A percentile compares a stretch with the other conserved stretches of the same genome.
Conservation (phyloP, 2,329 filamentous ascomycete genomes). For the Neonectria sp. region DNA sequence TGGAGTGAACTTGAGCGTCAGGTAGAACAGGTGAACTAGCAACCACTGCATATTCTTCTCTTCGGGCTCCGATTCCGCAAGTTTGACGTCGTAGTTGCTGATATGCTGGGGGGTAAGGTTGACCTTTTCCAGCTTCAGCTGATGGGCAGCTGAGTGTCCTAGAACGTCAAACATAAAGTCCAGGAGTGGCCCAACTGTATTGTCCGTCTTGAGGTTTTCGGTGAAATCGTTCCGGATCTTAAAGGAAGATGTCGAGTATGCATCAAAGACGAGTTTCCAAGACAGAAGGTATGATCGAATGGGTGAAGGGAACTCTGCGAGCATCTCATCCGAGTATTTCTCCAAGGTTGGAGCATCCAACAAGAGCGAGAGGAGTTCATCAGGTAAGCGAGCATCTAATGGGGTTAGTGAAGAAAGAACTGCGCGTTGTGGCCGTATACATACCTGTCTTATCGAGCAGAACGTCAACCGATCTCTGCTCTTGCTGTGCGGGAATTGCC, state of each 20-base stretch:
- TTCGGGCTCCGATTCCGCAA: slow-evolving; percentile 70
- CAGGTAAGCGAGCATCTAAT: slow-evolving; percentile 79
- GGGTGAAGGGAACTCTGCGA: slow-evolving; percentile 77
- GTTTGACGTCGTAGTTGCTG: slow-evolving; percentile 65
- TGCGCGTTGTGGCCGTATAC: background rate
- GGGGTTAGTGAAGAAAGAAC: slow-evolving; percentile 24
- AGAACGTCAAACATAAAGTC: slow-evolving; percentile 89
- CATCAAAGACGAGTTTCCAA: slow-evolving; percentile 92
- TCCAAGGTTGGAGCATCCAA: slow-evolving; percentile 82
- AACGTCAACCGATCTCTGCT: slow-evolving; percentile 85
- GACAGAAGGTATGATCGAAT: slow-evolving; percentile 88
- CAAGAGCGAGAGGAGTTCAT: slow-evolving; percentile 87
- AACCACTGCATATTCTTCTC: slow-evolving; percentile 87
- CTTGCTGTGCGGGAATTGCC: slow-evolving; percentile 83
- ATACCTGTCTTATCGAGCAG: slow-evolving; percentile 77
- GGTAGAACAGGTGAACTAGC: slow-evolving; percentile 88
- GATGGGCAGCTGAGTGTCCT: slow-evolving; percentile 81
- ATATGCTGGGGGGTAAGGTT: slow-evolving; percentile 73
- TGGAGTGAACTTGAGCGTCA: slow-evolving; percentile 82
- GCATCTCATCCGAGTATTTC: slow-evolving; percentile 75
- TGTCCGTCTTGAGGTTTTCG: slow-evolving; percentile 82
- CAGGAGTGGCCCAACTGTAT: slow-evolving; percentile 78
- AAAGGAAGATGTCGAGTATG: slow-evolving; percentile 83
- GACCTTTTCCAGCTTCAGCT: slow-evolving; percentile 80
- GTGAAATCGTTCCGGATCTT: slow-evolving; percentile 88